Evolutionary conservation across 1,284 basidiomycete species (phyloP), one percentile per base, ranked within the genome.

Genomic region (Amylostereum areolatum): DNA sequence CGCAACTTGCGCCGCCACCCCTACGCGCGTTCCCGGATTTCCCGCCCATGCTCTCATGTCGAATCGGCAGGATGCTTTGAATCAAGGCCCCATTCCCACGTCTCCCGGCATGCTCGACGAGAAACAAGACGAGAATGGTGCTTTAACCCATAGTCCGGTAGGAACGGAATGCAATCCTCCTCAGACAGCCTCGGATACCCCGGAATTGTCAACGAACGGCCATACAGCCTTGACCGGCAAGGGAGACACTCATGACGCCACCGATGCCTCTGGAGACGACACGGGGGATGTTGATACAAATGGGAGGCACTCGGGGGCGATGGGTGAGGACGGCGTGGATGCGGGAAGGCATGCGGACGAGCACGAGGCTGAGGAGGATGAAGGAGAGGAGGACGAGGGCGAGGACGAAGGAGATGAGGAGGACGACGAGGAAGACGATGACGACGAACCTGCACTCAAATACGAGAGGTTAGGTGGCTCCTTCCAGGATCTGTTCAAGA

Each of bases 401-500:
- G 67, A 67, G 0, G 70, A 68, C 0, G 70, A 69, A 0, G 72
- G 69, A 0, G 75, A 68, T 0, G 76, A 73, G 0, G 77, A 77
- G 0, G 77, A 77, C 0, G 79, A 78, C 0, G 80, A 80, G 0
- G 81, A 81, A 0, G 80, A 83, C 0, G 87, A 85, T 0, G 86
- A 89, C 12, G 85, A 87, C n/a, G 89, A 92, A 60, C 88, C 87
- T 3, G 80, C 89, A 0, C 77, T 98, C 61, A 98, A 98, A 65
- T 98, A 98, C 64, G 84, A 89, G 56, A 77, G 89, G 42, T 76
- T 98, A 47, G 78, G 80, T 40, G 90, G 90, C 4, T 72, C 81
- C 2, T 73, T 89, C 37, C 78, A 81, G 2, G 89, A 92, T 58
- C 70, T 97, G n/a, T 76, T 97, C 45, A 83, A 82, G 67, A 92